Evolutionary conservation across 306 rosid genomes (phyloP), one percentile per base, ranked within the genome.

Genomic region (Datisca glomerata): DNA sequence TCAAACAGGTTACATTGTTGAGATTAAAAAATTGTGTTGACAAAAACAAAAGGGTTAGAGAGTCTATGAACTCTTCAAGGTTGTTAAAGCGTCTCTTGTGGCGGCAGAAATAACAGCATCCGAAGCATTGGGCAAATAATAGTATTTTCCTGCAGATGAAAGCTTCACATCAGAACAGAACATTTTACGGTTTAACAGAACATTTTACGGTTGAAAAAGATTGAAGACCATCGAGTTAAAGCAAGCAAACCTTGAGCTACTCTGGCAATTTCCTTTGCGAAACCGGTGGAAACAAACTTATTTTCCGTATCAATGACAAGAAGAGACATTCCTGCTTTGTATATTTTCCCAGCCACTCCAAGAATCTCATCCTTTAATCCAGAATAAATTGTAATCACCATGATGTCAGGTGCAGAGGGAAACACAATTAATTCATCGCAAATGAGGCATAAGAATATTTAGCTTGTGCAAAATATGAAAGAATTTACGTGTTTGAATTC

Each of bases 251-350:
- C 97, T 77, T 89, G 97, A 41, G 95, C 89, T 28, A 89, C 93
- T 77, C 97, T 83, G 11, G 97, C 97, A 44, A 83, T 79, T 60
- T 83, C 97, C 86, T 89, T 80, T 36, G 97, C 97, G 41, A 89
- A 89, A 53, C 97, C 97, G 13, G 97, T 89, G 3, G 97, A 89
- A 18, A 89, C 95, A 47, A 89, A 89, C 67, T 89, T 89, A 45
- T 89, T 89, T 72, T 89, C 97, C 0, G 97, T 89, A 75, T 89
- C 97, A 2, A 89, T 89, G 55, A 89, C 86, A 2, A 89, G 97
- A 24, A 89, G 95, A 33, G 95, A 89, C 95, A 89, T 89, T 59
- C 95, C 95, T 33, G 97, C 68, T 72, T 80, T 87, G 71, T 62
- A 87, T 64, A 87, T 87, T 65, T 87, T 87, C 25, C 83, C 93